Percentiles rank a stretch among this genome's conserved stretches.
These are phyloP conservation scores for Jackrogersella minutella DNA, from an alignment of 495 filamentous ascomycete genomes.

Conservation along the genomic window DNA sequence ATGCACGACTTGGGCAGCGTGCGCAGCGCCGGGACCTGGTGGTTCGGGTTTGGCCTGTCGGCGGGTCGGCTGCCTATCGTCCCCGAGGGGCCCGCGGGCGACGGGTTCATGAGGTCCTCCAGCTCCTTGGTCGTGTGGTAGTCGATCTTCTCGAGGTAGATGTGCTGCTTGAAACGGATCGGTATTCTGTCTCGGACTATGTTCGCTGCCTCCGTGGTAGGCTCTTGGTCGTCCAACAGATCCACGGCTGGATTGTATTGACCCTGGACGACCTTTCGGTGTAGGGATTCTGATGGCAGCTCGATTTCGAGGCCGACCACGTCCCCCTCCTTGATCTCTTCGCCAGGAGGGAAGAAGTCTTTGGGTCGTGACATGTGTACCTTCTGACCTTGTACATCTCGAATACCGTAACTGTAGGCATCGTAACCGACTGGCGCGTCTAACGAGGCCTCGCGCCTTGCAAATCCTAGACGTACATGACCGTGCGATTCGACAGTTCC, in stretches of 20 bases:
- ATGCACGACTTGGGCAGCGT: constrained; percentile 88
- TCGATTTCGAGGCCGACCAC: constrained; percentile 94
- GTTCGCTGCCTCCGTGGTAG: constrained; percentile 62
- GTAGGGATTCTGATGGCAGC: constrained; percentile 81
- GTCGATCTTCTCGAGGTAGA: constrained; percentile 95
- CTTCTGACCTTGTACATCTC: constrained; percentile 88
- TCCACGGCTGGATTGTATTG: constrained; percentile 87
- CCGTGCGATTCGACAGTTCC: constrained; percentile 59
- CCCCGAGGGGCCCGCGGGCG: constrained; percentile 60
- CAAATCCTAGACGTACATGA: constrained; percentile 91
- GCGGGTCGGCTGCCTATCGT: constrained; percentile 48
- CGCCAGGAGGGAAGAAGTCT: constrained; percentile 79
- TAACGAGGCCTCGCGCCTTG: constrained; percentile 85
- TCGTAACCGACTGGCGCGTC: constrained; percentile 96
- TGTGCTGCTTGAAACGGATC: constrained; percentile 89
- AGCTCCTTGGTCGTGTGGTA: constrained; percentile 88
- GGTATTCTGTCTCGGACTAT: constrained; percentile 94
- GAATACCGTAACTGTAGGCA: constrained; percentile 93
- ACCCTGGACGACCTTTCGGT: constrained; percentile 87
- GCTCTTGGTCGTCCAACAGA: constrained; percentile 63
- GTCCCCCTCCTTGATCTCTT: constrained; percentile 81
- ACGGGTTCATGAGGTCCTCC: constrained; percentile 82
- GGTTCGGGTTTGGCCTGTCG: constrained; percentile 71
- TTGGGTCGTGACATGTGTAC: constrained; percentile 92
- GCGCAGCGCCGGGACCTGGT: constrained; percentile 73